Conservation (phyloP, 2,329 filamentous ascomycete species). For the Exophiala phaeomuriformis region DNA sequence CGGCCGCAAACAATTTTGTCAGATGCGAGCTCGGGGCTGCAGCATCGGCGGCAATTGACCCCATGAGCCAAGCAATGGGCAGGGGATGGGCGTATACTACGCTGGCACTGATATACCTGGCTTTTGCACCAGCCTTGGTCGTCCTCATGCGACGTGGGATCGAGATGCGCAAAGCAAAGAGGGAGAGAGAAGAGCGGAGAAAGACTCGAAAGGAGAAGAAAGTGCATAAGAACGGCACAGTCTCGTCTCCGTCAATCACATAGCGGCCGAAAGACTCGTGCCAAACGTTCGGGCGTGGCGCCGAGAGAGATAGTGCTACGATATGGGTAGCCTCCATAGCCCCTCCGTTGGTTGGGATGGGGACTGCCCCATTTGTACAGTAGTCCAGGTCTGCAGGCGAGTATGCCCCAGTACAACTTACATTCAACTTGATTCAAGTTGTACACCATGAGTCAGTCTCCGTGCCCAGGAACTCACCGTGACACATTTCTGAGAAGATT, state of each 20-base stretch:
- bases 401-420: too few species aligned
- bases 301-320: too few species aligned
- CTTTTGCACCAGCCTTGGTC: constrained; percentile 1
- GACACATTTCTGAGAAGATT: too few species aligned
- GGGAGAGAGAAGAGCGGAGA: constrained; percentile 2
- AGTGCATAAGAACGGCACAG: not conserved
- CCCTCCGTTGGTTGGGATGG: too few species aligned
- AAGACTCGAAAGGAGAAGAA: constrained; percentile 6
- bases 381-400: too few species aligned
- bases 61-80: constrained; percentile 17
- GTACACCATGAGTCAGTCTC: too few species aligned
- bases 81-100: constrained; percentile 16
- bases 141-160: constrained; percentile 7
- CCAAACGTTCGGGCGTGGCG: not conserved
- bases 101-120: constrained; percentile 4
- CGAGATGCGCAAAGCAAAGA: constrained; percentile 6
- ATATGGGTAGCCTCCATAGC: too few species aligned
- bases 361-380: too few species aligned
- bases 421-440: too few species aligned
- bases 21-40: constrained; percentile 34
- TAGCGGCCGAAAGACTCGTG: not conserved
- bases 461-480: too few species aligned
- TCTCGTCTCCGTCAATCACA: not conserved
- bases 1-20: constrained; percentile 33
- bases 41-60: constrained; percentile 27